A percentile compares a stretch with the other conserved stretches of the same genome.
phyloP scores from a whole-genome alignment of 345 rosid species.

The Iberis pinnata region DNA sequence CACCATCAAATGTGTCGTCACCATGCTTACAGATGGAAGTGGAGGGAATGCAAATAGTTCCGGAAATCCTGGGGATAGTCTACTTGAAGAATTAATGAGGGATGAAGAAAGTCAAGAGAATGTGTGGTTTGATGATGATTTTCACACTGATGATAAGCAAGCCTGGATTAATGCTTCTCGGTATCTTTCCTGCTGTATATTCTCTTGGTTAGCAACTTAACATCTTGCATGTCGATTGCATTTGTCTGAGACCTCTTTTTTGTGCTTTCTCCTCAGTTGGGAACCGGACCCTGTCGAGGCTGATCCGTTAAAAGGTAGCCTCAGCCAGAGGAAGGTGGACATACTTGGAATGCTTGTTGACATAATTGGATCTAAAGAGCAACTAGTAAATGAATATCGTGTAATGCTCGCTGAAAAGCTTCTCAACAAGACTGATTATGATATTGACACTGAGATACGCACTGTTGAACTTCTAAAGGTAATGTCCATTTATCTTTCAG shows the following conservation, averaged over 20 bases:
- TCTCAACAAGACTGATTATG: conserved; percentile 89
- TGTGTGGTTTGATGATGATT: conserved; percentile 59
- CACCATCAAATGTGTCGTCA: conserved; percentile 89
- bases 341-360: conserved; percentile 90
- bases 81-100: conserved; percentile 91
- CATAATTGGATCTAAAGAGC: conserved; percentile 93
- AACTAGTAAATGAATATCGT: conserved; percentile 87
- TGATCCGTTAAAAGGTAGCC: conserved; percentile 79
- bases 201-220: not conserved
- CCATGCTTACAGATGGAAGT: conserved; percentile 95
- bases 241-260: conserved; percentile 10
- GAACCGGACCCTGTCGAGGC: conserved; percentile 96
- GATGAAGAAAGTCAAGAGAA: conserved; percentile 86
- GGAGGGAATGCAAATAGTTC: conserved; percentile 79
- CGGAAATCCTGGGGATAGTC: conserved; percentile 85
- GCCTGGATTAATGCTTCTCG: conserved; percentile 72
- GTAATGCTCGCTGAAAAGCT: conserved; percentile 97
- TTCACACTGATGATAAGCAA: conserved; percentile 78
- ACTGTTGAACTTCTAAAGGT: conserved; percentile 98
- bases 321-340: conserved; percentile 77
- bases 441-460: conserved; percentile 84
- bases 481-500: conserved; percentile 12
- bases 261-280: conserved; percentile 53
- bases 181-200: conserved; percentile 31
- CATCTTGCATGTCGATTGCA: conserved; percentile 8